Percentiles rank a stretch among this genome's conserved stretches.
Evolutionary conservation across 2,329 filamentous ascomycete genomes (phyloP).

Genomic region (Chaetomium sp.): DNA sequence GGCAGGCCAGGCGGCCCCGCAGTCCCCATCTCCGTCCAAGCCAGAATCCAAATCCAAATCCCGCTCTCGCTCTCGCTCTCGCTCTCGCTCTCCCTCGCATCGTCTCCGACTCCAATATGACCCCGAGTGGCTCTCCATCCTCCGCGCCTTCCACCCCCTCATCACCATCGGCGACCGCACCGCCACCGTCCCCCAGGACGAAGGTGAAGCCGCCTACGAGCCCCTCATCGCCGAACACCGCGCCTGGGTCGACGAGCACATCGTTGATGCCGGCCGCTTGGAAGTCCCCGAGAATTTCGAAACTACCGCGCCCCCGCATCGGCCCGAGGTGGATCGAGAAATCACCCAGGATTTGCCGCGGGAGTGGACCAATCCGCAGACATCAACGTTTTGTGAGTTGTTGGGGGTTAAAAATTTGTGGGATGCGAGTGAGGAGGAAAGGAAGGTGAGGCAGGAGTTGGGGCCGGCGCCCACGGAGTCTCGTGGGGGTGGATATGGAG

Average conservation of each 20-base stretch:
- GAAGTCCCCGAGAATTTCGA: slow-evolving; percentile 72
- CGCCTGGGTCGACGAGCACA: slow-evolving; percentile 72
- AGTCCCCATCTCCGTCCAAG: too few relatives aligned
- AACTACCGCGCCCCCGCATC: slow-evolving; percentile 66
- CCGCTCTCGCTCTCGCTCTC: too few relatives aligned
- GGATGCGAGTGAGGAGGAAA: slow-evolving; percentile 66
- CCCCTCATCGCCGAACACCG: slow-evolving; percentile 63
- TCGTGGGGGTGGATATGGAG: slow-evolving; percentile 31
- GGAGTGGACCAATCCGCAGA: slow-evolving; percentile 87
- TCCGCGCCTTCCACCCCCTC: slow-evolving; percentile 65
- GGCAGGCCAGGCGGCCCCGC: too few relatives aligned
- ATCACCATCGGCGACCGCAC: slow-evolving; percentile 57
- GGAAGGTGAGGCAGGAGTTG: slow-evolving; percentile 47
- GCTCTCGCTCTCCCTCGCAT: too few relatives aligned
- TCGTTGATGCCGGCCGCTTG: slow-evolving; percentile 58
- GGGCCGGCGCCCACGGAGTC: slow-evolving; percentile 46
- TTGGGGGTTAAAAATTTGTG: slow-evolving; percentile 71
- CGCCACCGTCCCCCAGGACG: slow-evolving; percentile 49
- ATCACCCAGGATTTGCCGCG: slow-evolving; percentile 56
- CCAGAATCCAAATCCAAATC: too few relatives aligned
- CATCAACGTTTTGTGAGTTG: slow-evolving; percentile 70
- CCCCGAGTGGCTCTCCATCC: slow-evolving; percentile 92
- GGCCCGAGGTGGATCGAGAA: slow-evolving; percentile 48
- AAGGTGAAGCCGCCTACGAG: slow-evolving; percentile 62
- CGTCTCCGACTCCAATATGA: slow-evolving; percentile 64